Evolutionary conservation across 768 basidiomycete species (phyloP).

Genomic region (Baorangia bicolor): DNA sequence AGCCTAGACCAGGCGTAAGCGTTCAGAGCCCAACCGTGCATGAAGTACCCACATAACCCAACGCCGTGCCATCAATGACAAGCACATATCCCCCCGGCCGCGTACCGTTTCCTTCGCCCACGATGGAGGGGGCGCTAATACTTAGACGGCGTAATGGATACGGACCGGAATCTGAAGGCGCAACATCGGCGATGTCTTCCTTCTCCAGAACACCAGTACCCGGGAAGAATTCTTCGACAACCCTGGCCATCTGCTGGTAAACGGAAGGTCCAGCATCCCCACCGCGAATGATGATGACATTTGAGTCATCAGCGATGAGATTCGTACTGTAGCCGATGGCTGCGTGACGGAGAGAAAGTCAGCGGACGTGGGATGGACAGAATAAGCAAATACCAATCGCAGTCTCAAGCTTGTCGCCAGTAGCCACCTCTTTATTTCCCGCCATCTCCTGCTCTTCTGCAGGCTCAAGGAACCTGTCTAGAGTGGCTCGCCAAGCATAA

Average conservation of each 20-base stretch:
- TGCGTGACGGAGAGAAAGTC: conserved; percentile 25
- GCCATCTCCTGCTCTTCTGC: no score
- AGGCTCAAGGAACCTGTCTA: no score
- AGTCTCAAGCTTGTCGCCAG: conserved; percentile 97
- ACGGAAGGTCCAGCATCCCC: conserved; percentile 63
- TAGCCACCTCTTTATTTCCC: conserved; percentile 99
- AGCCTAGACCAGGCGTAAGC: conserved; percentile 45
- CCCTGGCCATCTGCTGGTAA: conserved; percentile 75
- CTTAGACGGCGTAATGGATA: conserved; percentile 56
- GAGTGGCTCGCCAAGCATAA: no score
- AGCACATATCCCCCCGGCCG: conserved; percentile 90
- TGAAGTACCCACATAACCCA: conserved; percentile 52
- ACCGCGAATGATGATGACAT: conserved; percentile 91
- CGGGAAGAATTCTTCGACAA: conserved; percentile 89
- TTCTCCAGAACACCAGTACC: conserved; percentile 62
- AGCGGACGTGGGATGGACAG: not conserved
- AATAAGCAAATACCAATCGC: conserved; percentile 72
- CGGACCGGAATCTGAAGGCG: conserved; percentile 22
- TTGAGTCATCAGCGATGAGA: conserved; percentile 84
- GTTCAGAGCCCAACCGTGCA: not conserved
- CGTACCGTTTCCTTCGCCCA: conserved; percentile 80
- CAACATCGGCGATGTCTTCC: conserved; percentile 32
- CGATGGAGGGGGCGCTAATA: conserved; percentile 75
- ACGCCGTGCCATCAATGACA: conserved; percentile 86
- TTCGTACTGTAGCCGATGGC: conserved; percentile 98